These are phyloP conservation scores for Diaporthe sp. DNA, from an alignment of 2,329 filamentous ascomycete species.

Conservation along the genomic window DNA sequence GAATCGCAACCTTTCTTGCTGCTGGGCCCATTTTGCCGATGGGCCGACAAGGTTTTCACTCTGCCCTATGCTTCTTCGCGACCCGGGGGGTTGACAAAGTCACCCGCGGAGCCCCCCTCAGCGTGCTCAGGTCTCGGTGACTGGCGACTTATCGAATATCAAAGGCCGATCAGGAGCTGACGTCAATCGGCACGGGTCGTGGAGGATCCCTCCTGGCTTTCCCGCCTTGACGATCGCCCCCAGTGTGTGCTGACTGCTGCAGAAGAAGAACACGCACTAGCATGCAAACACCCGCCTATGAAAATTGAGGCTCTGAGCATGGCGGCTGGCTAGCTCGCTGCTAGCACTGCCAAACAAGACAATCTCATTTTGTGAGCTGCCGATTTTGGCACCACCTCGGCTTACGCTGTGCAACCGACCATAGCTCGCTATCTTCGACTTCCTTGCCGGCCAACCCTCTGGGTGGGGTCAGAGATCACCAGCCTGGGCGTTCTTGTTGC, in stretches of 20 bases:
- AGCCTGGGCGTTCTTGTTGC: background rate
- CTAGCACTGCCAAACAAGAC: slow-evolving; percentile 37
- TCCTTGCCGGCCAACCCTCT: slow-evolving; percentile 8
- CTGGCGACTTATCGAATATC: slow-evolving; percentile 6
- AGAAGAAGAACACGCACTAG: slow-evolving; percentile 30
- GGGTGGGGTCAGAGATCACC: slow-evolving; percentile 21
- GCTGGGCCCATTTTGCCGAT: slow-evolving; percentile 5
- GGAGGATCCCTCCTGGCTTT: slow-evolving; percentile 3
- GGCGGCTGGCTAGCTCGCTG: slow-evolving; percentile 34
- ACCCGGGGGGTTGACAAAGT: background rate
- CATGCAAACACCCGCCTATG: slow-evolving; percentile 36
- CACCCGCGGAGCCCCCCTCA: background rate
- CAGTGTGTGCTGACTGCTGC: slow-evolving; percentile 33
- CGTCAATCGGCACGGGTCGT: slow-evolving; percentile 33
- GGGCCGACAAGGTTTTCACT: slow-evolving; percentile 22
- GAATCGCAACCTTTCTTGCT: slow-evolving; percentile 11
- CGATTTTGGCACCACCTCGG: slow-evolving; percentile 34
- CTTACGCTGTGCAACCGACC: slow-evolving; percentile 33
- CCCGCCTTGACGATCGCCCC: slow-evolving; percentile 28
- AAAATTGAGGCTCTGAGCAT: slow-evolving; percentile 38
- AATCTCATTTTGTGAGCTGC: slow-evolving; percentile 38
- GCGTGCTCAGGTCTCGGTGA: background rate
- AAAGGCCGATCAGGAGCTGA: slow-evolving; percentile 16
- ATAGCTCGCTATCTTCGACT: slow-evolving; percentile 21
- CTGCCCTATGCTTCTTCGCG: background rate